Conservation (phyloP, 257 asterid genomes). For the Ilex asprella region DNA sequence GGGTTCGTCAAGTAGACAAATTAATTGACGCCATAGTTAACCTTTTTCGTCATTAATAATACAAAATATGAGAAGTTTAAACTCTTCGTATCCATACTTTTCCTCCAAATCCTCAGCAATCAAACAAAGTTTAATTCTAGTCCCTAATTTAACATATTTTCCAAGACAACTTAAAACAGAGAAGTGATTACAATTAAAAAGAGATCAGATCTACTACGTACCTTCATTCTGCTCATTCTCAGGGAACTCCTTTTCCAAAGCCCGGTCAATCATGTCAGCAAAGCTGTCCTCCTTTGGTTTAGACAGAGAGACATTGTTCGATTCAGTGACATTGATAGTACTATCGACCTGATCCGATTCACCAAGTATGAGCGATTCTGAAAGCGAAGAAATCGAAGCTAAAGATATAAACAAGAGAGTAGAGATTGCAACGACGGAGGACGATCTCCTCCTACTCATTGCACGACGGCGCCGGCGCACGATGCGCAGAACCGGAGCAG, state of each 20-base stretch:
- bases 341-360: conserved; percentile 9
- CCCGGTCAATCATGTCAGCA: conserved; percentile 95
- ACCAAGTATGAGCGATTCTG: conserved; percentile 13
- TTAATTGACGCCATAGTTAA: no score
- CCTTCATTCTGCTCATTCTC: conserved; percentile 90
- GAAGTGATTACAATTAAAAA: background rate
- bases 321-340: conserved; percentile 33
- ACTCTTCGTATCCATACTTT: background rate
- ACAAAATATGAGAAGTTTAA: background rate
- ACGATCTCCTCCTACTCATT: conserved; percentile 47
- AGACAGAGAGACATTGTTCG: conserved; percentile 36
- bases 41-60: background rate
- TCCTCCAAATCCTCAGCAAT: no score
- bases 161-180: conserved; percentile 5
- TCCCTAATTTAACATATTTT: conserved; percentile 4
- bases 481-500: conserved; percentile 42
- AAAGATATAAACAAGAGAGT: conserved; percentile 13
- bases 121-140: conserved; percentile 1
- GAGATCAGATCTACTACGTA: conserved; percentile 38
- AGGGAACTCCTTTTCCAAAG: conserved; percentile 84
- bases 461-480: conserved; percentile 50
- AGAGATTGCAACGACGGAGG: conserved; percentile 3
- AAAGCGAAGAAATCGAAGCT: conserved; percentile 10
- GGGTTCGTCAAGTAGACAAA: no score
- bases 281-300: conserved; percentile 65